Percentiles rank a stretch among this genome's conserved stretches.
Conservation (phyloP, 441 rosid species). For the California macrophylla region DNA sequence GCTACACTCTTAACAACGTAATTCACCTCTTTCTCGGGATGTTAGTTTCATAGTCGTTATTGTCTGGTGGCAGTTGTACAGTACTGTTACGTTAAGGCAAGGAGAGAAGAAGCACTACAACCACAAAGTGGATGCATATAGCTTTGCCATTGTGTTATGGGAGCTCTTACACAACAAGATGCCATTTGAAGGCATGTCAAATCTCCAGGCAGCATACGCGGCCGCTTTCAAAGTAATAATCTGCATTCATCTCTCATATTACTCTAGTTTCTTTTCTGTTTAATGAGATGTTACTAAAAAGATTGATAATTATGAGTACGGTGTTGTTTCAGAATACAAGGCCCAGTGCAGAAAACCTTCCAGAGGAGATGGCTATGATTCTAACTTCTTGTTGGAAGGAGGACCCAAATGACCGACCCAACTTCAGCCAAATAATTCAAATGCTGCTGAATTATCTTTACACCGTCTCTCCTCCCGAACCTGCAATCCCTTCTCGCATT, state of each 20-base stretch:
- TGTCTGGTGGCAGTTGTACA: constrained; percentile 41
- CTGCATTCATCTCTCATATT: not conserved
- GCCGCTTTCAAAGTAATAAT: constrained; percentile 48
- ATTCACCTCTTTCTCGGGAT: not conserved
- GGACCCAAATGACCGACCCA: constrained; percentile 52
- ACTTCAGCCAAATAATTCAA: constrained; percentile 52
- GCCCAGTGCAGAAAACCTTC: constrained; percentile 57
- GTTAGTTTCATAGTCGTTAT: not conserved
- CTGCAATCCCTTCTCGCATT: constrained; percentile 35
- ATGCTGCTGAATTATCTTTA: constrained; percentile 45
- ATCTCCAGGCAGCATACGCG: constrained; percentile 66
- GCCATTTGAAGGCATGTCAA: constrained; percentile 60
- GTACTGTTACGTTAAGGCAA: constrained; percentile 49
- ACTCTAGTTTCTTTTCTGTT: too few relatives aligned
- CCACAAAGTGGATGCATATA: constrained; percentile 57
- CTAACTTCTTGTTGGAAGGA: constrained; percentile 66
- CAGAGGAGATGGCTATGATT: constrained; percentile 40
- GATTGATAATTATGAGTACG: not conserved
- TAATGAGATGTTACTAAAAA: not conserved
- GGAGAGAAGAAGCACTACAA: constrained; percentile 70
- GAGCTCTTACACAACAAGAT: constrained; percentile 52
- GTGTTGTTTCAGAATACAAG: constrained; percentile 39
- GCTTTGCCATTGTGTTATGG: constrained; percentile 55
- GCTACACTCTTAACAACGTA: not conserved
- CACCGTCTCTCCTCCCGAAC: constrained; percentile 37